Evolutionary conservation across 768 basidiomycete genomes (phyloP).

Genomic region (Termitomyces sp.): DNA sequence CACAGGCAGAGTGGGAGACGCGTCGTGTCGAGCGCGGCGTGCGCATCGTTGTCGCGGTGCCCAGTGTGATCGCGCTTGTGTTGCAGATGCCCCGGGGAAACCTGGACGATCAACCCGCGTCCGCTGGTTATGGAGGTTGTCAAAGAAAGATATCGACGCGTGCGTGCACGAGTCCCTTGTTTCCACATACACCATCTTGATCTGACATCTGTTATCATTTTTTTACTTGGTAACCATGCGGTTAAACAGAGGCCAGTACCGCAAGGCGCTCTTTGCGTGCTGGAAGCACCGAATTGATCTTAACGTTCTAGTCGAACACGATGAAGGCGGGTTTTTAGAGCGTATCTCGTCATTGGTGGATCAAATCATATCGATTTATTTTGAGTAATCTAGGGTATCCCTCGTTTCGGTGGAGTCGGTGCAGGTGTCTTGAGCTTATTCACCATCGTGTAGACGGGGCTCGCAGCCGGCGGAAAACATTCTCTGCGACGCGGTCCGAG

Average conservation of each 20-base stretch:
- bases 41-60: conserved; percentile 81
- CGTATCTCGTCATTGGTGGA: conserved; percentile 66
- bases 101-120: conserved; percentile 89
- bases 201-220: no score
- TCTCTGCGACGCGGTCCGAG: conserved; percentile 75
- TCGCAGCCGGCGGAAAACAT: conserved; percentile 53
- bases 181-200: no score
- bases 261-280: conserved; percentile 86
- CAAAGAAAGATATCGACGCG: conserved; percentile 64
- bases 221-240: not conserved
- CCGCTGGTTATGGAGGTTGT: conserved; percentile 88
- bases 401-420: conserved; percentile 15
- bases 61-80: conserved; percentile 83
- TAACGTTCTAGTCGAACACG: conserved; percentile 78
- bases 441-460: conserved; percentile 44
- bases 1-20: conserved; percentile 48
- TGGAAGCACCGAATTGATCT: conserved; percentile 92
- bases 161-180: conserved; percentile 29
- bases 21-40: conserved; percentile 88
- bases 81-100: conserved; percentile 98
- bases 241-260: conserved; percentile 58
- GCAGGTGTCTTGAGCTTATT: not conserved
- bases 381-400: conserved; percentile 53
- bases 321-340: conserved; percentile 60
- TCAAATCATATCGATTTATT: conserved; percentile 95